Evolutionary conservation across 495 filamentous ascomycete species (phyloP).

Genomic region (Amorphotheca resinae): DNA sequence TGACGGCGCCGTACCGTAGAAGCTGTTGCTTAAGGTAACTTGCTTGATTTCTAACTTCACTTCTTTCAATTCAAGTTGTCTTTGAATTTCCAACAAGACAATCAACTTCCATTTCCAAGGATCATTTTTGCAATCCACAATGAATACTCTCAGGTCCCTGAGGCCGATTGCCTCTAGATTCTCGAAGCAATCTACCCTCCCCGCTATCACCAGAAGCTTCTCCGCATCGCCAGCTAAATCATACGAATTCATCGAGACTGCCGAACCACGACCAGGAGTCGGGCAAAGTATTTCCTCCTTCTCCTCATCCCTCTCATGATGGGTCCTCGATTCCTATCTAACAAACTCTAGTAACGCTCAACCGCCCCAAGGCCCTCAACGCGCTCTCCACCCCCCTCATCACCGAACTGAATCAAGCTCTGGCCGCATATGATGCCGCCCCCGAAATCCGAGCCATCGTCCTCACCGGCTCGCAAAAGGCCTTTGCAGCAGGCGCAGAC

Average conservation of each 20-base stretch:
- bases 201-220: conserved; percentile 40
- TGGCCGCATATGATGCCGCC: conserved; percentile 58
- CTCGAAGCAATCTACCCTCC: conserved; percentile 22
- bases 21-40: no score
- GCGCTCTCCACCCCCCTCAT: conserved; percentile 83
- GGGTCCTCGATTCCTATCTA: conserved; percentile 14
- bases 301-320: conserved; percentile 1
- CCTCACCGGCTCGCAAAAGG: conserved; percentile 74
- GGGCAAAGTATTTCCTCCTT: conserved; percentile 52
- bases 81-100: no score
- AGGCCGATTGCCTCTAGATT: conserved; percentile 49
- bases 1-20: not conserved
- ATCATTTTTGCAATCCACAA: no score
- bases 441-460: conserved; percentile 62
- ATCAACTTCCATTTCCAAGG: no score
- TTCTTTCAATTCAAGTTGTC: no score
- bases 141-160: conserved; percentile 45
- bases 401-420: conserved; percentile 72
- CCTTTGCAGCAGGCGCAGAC: conserved; percentile 93
- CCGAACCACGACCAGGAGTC: conserved; percentile 75
- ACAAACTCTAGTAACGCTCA: conserved; percentile 61
- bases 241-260: conserved; percentile 75
- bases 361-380: conserved; percentile 90
- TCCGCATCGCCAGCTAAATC: conserved; percentile 39
- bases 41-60: no score